Base-by-base conservation (phyloP, 148 eudicot species). In the Vaccinium macrocarpon region DNA sequence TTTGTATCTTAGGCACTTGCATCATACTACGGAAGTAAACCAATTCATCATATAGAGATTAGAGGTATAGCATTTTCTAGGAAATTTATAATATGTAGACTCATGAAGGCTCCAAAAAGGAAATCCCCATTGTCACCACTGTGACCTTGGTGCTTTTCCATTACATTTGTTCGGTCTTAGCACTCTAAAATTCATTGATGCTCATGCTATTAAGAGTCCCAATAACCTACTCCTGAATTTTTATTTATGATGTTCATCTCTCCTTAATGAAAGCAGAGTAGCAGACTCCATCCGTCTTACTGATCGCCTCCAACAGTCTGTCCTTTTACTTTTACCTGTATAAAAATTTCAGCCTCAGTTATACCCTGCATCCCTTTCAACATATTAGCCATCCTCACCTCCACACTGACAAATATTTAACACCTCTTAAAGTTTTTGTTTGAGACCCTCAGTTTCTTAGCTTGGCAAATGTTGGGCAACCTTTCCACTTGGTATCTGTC, bases 201-300 rank as follows among this genome's bases (percentile, higher is more conserved):
- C 73, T 68, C 73, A 68, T 68, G 35, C 73, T 68, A 64, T 25
- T 62, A 64, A 25, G 71, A 68, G 73, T 68, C 38, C 73, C 73
- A 68, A 68, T 68, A 68, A 68, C 35, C 18, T 12, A 14, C 35
- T 25, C 73, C 38, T 25, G 32, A 68, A 23, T 10, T 23, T 10
- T 51, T 51, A 51, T 51, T 12, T 51, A 51, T 51, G 13, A 51
- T 14, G 12, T 51, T 51, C 55, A 10, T 51, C 13, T 51, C 55
- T 51, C 12, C 55, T 51, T 8, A 9, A 51, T 51, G 12, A 51
- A 51, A 51, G 46, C 46, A 5, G 46, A 42, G 46, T 42, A 51
- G 55, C 55, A 51, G 55, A 51, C 11, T 51, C 55, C 55, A 51
- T 12, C 55, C 55, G 15, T 57, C 62, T 18, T 6, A 35, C 46